A percentile compares a stretch with the other conserved stretches of the same genome.
These are phyloP conservation scores for Aspergillus hancockii DNA, from an alignment of 495 filamentous ascomycete genomes.

Conservation along the genomic window DNA sequence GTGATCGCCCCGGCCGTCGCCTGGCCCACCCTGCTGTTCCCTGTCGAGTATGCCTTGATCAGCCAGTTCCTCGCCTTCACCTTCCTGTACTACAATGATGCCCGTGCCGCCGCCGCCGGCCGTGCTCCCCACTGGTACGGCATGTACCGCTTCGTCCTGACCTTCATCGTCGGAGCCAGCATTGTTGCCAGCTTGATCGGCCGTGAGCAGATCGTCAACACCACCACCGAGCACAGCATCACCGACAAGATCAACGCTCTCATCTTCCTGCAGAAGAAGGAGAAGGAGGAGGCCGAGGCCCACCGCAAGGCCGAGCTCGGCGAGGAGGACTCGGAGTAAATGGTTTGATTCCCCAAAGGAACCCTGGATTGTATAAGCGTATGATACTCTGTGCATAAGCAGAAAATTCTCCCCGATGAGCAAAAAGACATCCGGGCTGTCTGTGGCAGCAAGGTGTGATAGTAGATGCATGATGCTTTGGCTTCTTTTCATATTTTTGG, in stretches of 20 bases:
- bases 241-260: constrained; percentile 66
- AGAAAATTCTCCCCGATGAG: neutral
- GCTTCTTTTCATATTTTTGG: constrained; percentile 8
- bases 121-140: constrained; percentile 93
- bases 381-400: constrained; percentile 9
- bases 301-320: constrained; percentile 46
- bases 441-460: constrained; percentile 17
- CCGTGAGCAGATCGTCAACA: constrained; percentile 76
- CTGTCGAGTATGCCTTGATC: constrained; percentile 85
- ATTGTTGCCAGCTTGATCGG: constrained; percentile 87
- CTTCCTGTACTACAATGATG: constrained; percentile 85
- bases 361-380: constrained; percentile 10
- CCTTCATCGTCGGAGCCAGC: constrained; percentile 84
- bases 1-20: constrained; percentile 81
- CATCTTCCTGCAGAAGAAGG: constrained; percentile 59
- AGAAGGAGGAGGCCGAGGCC: constrained; percentile 61
- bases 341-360: neutral
- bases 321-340: constrained; percentile 47
- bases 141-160: constrained; percentile 93
- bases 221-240: constrained; percentile 48
- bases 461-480: constrained; percentile 19
- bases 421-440: neutral
- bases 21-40: constrained; percentile 90
- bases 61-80: constrained; percentile 88
- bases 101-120: constrained; percentile 69